Evolutionary conservation across 306 rosid genomes (phyloP).

Genomic region (Malus fusca): DNA sequence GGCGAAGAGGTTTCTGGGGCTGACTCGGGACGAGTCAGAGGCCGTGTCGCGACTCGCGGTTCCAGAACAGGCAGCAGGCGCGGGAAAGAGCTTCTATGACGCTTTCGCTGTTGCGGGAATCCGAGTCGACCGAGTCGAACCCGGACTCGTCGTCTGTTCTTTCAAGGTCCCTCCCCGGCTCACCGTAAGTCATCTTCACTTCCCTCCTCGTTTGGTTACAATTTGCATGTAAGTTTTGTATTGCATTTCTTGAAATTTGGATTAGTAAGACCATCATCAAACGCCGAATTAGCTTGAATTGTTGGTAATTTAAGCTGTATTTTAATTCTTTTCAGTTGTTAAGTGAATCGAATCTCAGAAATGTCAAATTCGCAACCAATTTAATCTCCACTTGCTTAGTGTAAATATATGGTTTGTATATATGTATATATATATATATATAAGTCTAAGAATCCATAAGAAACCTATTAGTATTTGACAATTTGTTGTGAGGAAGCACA

Average conservation of each 20-base stretch:
- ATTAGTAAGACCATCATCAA: neutral
- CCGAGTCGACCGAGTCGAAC: constrained; percentile 64
- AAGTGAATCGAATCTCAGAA: no score
- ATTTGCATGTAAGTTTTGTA: neutral
- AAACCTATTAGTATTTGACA: no score
- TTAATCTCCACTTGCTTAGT: no score
- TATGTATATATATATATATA: no score
- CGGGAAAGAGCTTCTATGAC: constrained; percentile 37
- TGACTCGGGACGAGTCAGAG: constrained; percentile 33
- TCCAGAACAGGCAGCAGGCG: constrained; percentile 25
- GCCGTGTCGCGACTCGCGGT: constrained; percentile 32
- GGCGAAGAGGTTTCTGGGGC: constrained; percentile 27
- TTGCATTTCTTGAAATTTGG: neutral
- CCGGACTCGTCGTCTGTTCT: constrained; percentile 49
- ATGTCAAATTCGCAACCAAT: no score
- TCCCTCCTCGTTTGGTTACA: no score
- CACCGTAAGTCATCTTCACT: constrained; percentile 7
- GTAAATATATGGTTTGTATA: no score
- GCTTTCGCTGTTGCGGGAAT: constrained; percentile 50
- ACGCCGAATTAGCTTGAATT: no score
- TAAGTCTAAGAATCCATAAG: no score
- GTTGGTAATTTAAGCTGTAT: neutral
- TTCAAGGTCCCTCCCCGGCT: constrained; percentile 68
- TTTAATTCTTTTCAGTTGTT: neutral
- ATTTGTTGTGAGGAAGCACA: no score